Base-by-base conservation (phyloP, 2,329 filamentous ascomycete species). In the Xylariaceae sp. region DNA sequence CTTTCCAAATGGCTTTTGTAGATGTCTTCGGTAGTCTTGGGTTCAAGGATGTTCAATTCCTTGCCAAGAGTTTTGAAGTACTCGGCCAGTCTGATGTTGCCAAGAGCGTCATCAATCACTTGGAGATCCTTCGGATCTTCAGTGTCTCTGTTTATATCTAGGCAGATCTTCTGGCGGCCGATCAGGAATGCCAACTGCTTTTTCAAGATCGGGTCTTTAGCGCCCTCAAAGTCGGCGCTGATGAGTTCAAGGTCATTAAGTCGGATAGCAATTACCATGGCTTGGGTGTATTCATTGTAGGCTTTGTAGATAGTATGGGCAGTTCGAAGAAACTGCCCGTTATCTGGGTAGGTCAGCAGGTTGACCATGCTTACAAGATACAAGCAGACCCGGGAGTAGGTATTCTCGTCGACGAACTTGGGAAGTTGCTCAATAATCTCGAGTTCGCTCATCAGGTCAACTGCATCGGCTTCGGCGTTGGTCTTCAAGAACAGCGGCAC, bases 311-410 rank as follows among this genome's bases (percentile, higher is more conserved):
- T 96, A 62, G 88, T 84, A 77, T 98, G 95, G 46, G 93, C 93
- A 7, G 93, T 96, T 63, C 87, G 88, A 57, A 99, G 87, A 77
- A 99, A 98, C 67, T 90, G 88, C 71, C 97, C 91, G 75, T 99
- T 97, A 75, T 99, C 95, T 43, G 95, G 95, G 71, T 96, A 98
- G 51, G 95, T 97, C 73, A 99, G 86, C 19, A 99, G 85, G 71
- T 95, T 96, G 65, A 99, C 95, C 90, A 98, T 98, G 80, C 91
- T 96, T 67, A 96, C 91, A 89, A 99, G 96, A 78, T 99, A 99
- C 65, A 99, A 78, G 72, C 95, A 98, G 53, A 97, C 95, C 70
- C 95, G 83, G 50, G 89, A 81, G 73, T 96, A 99, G 21, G 93
- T 98, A 76, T 98, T 89, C 73, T 96, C 89, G 73, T 99, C 95